Evolutionary conservation across 768 basidiomycete genomes (phyloP), one percentile per base, ranked within the genome.

Genomic region (Mycena floridula): DNA sequence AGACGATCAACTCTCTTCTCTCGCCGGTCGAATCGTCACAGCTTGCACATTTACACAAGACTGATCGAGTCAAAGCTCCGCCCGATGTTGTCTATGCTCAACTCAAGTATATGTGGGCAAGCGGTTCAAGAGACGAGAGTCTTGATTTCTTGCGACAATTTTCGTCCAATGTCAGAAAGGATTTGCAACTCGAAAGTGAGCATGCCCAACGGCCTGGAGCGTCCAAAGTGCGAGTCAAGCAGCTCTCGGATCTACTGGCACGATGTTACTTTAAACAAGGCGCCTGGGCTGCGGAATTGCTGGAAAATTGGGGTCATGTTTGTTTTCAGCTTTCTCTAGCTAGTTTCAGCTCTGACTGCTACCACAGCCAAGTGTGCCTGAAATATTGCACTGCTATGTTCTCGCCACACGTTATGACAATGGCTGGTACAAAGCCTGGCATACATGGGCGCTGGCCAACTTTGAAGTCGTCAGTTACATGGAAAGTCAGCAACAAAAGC

Each of bases 401-500:
- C 72, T 85, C 24, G 89, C 96, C 0, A 98, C 96, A 2, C 83
- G 86, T 54, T 89, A 89, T 51, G 95, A 98, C 60, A 80, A 86
- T 4, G 73, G 76, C n/a, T 99, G 96, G 96, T 97, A 97, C 65
- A 97, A 99, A 60, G 96, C 95, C 15, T 98, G 94, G 94, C 96
- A 99, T 57, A 92, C 91, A 1, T 99, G 93, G 92, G 95, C 96
- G 2, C 70, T 98, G 43, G 86, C 93, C 3, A 97, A 98, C 62
- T 94, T 96, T 51, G 92, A 97, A 44, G 90, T 97, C 50, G 82
- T 98, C 49, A 74, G 77, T 22, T 78, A 85, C 54, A 68, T 95
- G 55, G 92, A 95, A 59, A 74, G 66, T 35, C 81, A 81, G 55
- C 66, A 62, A 25, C 77, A 81, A 48, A 71, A 67, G 37, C 75